Percentiles rank a stretch among this genome's conserved stretches.
Evolutionary conservation across 352 stramenopile genomes (phyloP).

Genomic region (Phytophthora niederhauseri): DNA sequence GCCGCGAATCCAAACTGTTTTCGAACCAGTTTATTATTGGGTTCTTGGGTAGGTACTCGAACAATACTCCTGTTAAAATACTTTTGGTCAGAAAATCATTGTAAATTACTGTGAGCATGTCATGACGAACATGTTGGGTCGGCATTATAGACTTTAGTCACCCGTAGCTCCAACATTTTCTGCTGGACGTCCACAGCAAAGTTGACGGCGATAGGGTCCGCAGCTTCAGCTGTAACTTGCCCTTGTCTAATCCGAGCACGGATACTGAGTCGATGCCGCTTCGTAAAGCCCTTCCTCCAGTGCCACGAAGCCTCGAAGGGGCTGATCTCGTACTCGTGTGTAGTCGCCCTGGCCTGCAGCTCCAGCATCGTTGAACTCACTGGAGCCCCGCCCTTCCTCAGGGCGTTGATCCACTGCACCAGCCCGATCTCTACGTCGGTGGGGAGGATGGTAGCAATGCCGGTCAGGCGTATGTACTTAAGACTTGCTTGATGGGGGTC

Average conservation of each 20-base stretch:
- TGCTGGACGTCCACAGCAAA: background rate
- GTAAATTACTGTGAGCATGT: background rate
- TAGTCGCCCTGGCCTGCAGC: background rate
- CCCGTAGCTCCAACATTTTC: background rate
- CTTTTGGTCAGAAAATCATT: background rate
- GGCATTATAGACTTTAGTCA: background rate
- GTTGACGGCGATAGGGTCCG: background rate
- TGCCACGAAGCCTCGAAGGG: background rate
- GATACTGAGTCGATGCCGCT: background rate
- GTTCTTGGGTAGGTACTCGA: too few relatives aligned
- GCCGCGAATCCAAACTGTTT: too few relatives aligned
- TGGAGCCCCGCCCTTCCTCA: background rate
- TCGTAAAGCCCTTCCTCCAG: background rate
- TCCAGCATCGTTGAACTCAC: background rate
- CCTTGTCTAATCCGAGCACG: background rate
- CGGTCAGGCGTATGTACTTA: background rate
- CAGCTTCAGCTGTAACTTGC: background rate
- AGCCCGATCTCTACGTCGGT: background rate
- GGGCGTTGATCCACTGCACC: background rate
- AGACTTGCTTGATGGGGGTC: too few relatives aligned
- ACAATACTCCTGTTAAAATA: too few relatives aligned
- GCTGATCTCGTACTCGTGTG: background rate
- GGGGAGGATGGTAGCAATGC: background rate
- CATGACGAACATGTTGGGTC: background rate
- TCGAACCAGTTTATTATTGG: too few relatives aligned